phyloP scores from a whole-genome alignment of 768 basidiomycete species.

The Nidularia sp. region DNA sequence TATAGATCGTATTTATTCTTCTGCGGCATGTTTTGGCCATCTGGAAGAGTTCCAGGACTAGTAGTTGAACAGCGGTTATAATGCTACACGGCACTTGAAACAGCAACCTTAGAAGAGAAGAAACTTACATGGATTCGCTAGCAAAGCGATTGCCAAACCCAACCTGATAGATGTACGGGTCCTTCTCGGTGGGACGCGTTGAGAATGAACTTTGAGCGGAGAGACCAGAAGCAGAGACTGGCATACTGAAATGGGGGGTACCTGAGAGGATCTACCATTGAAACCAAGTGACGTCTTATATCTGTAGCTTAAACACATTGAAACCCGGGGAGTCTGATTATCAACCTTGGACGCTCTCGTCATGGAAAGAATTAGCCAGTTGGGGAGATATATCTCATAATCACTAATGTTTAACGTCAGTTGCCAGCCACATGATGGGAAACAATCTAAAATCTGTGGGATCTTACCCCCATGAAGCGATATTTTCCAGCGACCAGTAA shows the following conservation, averaged over 20 bases:
- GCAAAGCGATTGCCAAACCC: constrained; percentile 58
- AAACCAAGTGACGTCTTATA: neutral
- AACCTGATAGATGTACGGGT: constrained; percentile 55
- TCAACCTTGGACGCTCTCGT: neutral
- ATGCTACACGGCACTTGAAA: neutral
- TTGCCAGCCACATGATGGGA: neutral
- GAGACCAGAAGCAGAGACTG: constrained; percentile 24
- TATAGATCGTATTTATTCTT: constrained; percentile 62
- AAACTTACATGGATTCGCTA: constrained; percentile 48
- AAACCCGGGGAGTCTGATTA: neutral
- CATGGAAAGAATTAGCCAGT: neutral
- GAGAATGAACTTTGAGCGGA: constrained; percentile 34
- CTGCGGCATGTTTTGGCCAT: constrained; percentile 60
- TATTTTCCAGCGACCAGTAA: neutral
- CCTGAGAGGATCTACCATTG: neutral
- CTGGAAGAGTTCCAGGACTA: constrained; percentile 54
- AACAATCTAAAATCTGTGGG: neutral
- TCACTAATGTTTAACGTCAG: neutral
- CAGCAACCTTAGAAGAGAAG: neutral
- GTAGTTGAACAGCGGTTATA: neutral
- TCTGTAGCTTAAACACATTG: neutral
- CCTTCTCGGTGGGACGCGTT: constrained; percentile 32
- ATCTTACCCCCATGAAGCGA: neutral
- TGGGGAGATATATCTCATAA: neutral
- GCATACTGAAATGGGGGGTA: constrained; percentile 10